Evolutionary conservation across 1,284 basidiomycete genomes (phyloP).

Genomic region (Clitocybe nebularis): DNA sequence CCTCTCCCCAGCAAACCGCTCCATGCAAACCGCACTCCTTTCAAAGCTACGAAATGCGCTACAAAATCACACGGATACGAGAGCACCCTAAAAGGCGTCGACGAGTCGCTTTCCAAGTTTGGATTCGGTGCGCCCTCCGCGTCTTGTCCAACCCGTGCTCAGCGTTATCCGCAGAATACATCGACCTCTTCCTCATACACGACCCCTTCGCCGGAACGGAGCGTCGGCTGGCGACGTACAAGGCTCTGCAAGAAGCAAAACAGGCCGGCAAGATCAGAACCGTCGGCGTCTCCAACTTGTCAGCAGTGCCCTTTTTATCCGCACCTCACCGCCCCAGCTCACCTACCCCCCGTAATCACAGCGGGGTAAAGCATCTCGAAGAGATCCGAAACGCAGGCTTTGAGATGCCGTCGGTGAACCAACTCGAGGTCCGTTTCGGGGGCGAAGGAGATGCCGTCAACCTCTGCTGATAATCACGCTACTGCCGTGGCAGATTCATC

Average conservation of each 20-base stretch:
- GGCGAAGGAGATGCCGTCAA: no score
- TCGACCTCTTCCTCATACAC: constrained; percentile 80
- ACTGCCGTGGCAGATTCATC: constrained; percentile 58
- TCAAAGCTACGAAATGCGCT: constrained; percentile 58
- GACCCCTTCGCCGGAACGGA: constrained; percentile 59
- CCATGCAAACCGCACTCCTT: not conserved
- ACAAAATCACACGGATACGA: constrained; percentile 56
- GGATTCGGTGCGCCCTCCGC: constrained; percentile 39
- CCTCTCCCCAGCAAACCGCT: not conserved
- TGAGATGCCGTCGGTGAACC: constrained; percentile 74
- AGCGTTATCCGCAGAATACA: constrained; percentile 47
- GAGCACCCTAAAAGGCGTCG: constrained; percentile 49
- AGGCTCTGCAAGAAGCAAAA: constrained; percentile 56
- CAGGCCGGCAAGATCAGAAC: constrained; percentile 62
- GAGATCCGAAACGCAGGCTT: constrained; percentile 63
- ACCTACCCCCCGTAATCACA: constrained; percentile 24
- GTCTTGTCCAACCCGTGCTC: not conserved
- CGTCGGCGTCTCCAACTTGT: constrained; percentile 82
- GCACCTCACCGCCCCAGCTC: constrained; percentile 1
- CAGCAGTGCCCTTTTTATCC: constrained; percentile 4
- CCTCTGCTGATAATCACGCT: not conserved
- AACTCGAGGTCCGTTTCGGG: constrained; percentile 67
- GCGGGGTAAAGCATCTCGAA: constrained; percentile 74
- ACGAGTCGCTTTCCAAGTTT: constrained; percentile 53
- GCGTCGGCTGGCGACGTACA: constrained; percentile 60